These are phyloP conservation scores for Capronia coronata DNA, from an alignment of 2,329 filamentous ascomycete species.

Conservation along the genomic window DNA sequence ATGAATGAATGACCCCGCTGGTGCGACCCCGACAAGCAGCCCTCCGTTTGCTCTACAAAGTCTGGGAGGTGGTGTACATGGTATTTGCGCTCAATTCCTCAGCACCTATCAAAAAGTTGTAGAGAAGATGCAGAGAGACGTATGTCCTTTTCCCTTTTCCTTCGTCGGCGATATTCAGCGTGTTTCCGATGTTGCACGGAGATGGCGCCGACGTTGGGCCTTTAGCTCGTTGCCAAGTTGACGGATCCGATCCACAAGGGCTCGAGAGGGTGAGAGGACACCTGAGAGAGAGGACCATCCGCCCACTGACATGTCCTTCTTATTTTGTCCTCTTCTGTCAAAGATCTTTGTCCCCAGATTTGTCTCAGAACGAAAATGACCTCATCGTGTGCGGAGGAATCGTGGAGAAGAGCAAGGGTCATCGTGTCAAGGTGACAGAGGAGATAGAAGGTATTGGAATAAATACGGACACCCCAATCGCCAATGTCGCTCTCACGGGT, in stretches of 20 bases:
- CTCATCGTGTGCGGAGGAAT: slow-evolving; percentile 1
- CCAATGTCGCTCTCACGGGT: background rate
- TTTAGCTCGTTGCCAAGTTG: background rate
- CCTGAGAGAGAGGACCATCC: background rate
- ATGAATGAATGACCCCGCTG: no score
- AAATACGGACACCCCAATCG: background rate
- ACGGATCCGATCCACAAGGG: no score
- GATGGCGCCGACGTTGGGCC: background rate
- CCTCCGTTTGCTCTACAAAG: no score
- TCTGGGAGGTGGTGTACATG: no score
- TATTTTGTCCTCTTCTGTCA: background rate
- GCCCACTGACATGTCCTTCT: background rate
- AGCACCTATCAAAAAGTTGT: no score
- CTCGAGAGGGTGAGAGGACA: no score
- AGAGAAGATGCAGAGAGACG: no score
- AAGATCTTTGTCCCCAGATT: background rate
- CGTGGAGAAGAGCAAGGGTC: background rate
- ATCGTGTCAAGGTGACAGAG: background rate
- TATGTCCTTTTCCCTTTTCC: no score
- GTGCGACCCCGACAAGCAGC: no score
- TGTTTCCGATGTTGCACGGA: background rate
- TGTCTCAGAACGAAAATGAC: background rate
- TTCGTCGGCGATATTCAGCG: no score
- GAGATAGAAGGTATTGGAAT: background rate
- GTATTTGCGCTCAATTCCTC: no score